Evolutionary conservation across 345 rosid species (phyloP).

Genomic region (Aurinia saxatilis): DNA sequence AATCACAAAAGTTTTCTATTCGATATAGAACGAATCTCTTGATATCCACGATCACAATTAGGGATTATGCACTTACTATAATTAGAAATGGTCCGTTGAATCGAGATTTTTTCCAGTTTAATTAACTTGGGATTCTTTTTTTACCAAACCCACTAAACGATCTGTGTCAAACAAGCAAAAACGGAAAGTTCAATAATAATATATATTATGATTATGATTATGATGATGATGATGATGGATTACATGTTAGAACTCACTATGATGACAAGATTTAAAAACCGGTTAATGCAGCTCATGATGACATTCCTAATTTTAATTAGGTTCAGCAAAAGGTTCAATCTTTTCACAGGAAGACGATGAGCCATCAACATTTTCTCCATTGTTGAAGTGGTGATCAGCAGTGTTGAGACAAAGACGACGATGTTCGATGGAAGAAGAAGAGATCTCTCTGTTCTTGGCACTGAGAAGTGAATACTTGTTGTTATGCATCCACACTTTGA

Average conservation of each 20-base stretch:
- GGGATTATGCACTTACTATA: conserved; percentile 1
- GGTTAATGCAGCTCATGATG: conserved; percentile 14
- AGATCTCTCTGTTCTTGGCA: conserved; percentile 25
- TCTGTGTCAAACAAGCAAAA: not conserved
- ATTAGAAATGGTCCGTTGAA: not conserved
- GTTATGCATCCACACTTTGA: conserved; percentile 88
- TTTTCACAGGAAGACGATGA: conserved; percentile 19
- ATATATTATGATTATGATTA: conserved; percentile 10
- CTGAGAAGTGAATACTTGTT: conserved; percentile 48
- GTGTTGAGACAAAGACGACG: conserved; percentile 17
- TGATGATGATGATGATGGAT: not conserved
- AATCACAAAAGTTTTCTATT: not conserved
- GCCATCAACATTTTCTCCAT: conserved; percentile 18
- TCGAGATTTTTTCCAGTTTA: not conserved
- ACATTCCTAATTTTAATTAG: conserved; percentile 1
- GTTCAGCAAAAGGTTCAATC: not conserved
- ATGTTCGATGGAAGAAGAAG: not conserved
- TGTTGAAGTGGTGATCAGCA: conserved; percentile 5
- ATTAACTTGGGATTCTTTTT: not conserved
- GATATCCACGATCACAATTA: not conserved
- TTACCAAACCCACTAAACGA: not conserved
- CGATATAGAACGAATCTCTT: conserved; percentile 14
- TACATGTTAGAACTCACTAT: conserved; percentile 21
- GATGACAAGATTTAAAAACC: not conserved
- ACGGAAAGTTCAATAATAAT: not conserved